Base-by-base conservation (phyloP, 495 filamentous ascomycete species). In the Aspergillus asperescens region DNA sequence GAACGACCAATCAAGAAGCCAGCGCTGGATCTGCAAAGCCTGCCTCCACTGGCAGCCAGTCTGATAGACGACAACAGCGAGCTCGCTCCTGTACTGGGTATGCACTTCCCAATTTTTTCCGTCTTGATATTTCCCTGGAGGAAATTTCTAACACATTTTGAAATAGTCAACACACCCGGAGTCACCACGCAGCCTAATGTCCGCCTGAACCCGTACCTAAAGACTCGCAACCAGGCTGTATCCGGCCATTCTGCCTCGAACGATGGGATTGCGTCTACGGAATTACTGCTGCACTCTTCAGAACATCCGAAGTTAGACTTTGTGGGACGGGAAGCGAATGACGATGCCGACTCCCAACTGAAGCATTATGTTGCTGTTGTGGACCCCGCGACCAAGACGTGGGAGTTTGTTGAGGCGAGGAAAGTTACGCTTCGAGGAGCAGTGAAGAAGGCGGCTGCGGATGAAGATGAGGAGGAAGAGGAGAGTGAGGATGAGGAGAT, bases 361-460 rank as follows among this genome's bases (percentile, higher is more conserved):
- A 87, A 87, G 59, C 87, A 96, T 68, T 98, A 94, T 67, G 67
- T 96, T 54, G 93, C 88, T 24, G 76, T 96, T 39, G 89, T 84
- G 56, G 89, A 98, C 60, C 86, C 88, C 0, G 71, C 77, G 37
- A 83, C 78, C 5, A 83, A 83, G 35, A 79, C 82, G 49, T 74
- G 96, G 59, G 75, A 92, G 50, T 71, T 97, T 25, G 70, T 89
- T 18, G 82, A 88, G 64, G 86, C 87, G 4, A 83, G 81, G 46
- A 89, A 87, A 62, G 74, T 95, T 54, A 80, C 82, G 7, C 75
- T 96, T 7, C 77, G 86, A 44, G 80, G 82, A 27, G 72, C 74
- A 40, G 77, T 88, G 39, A 71, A 84, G 61, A 81, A 63, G 70
- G 61, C 57, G 22, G 65, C 81, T 57, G 65, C 69, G 38, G 74